A percentile compares a stretch with the other conserved stretches of the same genome.
Conservation (phyloP, 2,329 filamentous ascomycete genomes). For the Colletotrichum sp. region DNA sequence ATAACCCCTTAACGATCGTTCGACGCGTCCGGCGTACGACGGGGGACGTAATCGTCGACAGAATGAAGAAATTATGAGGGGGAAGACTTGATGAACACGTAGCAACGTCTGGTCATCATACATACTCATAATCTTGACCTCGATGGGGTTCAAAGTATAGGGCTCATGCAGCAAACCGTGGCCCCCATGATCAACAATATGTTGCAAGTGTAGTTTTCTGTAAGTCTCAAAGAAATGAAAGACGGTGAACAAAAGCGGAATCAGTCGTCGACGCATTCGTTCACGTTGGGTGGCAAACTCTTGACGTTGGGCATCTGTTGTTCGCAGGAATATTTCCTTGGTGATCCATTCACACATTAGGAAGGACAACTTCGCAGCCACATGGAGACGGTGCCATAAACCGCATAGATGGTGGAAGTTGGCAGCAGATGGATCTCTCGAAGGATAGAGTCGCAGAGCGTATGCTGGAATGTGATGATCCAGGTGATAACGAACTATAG, state of each 20-base stretch:
- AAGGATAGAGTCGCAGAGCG: slow-evolving; percentile 63
- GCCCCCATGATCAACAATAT: slow-evolving; percentile 56
- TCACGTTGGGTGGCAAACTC: slow-evolving; percentile 67
- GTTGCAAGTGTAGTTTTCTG: slow-evolving; percentile 62
- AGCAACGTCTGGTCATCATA: slow-evolving; percentile 69
- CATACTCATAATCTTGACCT: slow-evolving; percentile 65
- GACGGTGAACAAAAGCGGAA: slow-evolving; percentile 67
- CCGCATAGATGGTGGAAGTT: slow-evolving; percentile 68
- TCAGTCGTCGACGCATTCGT: slow-evolving; percentile 68
- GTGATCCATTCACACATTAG: slow-evolving; percentile 69
- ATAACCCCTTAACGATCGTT: slow-evolving; percentile 68
- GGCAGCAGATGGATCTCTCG: slow-evolving; percentile 49
- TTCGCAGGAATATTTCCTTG: slow-evolving; percentile 68
- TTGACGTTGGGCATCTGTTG: slow-evolving; percentile 56
- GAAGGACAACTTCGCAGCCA: slow-evolving; percentile 66
- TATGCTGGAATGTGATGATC: slow-evolving; percentile 65
- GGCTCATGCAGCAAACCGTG: slow-evolving; percentile 56
- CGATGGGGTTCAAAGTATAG: slow-evolving; percentile 68
- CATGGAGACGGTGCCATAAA: slow-evolving; percentile 70
- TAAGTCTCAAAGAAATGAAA: slow-evolving; percentile 74
- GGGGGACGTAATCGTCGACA: slow-evolving; percentile 66
- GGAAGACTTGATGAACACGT: slow-evolving; percentile 69
- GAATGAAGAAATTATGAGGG: slow-evolving; percentile 68
- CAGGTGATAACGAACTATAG: slow-evolving; percentile 67
- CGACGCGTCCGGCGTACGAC: slow-evolving; percentile 67